Base-by-base conservation (phyloP, 1,139 yeast genomes). In the Suhomyces kunorum region DNA sequence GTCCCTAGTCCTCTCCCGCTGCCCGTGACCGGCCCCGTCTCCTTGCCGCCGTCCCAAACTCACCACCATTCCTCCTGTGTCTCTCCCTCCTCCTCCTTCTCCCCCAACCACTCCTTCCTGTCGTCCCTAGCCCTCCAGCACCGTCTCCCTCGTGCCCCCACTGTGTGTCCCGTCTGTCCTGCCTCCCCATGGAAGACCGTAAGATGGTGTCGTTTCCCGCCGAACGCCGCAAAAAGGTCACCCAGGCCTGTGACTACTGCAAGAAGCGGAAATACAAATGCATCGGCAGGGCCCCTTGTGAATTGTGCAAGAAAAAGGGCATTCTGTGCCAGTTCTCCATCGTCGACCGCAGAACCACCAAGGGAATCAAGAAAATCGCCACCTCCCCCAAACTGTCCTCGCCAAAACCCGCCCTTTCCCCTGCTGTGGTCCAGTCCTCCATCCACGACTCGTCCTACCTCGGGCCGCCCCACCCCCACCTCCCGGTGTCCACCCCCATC, bases 201-300 rank as follows among this genome's bases (percentile, higher is more conserved):
- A 42, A 38, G 22, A 35, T 38, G 20, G 39, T 38, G 9, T 17
- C 40, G 19, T 42, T 43, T 32, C 44, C 47, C 18, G 36, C 48
- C 8, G 53, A 49, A 38, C 34, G 53, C 25, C 40, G 53, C 25
- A 49, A 49, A 46, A 49, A 49, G 43, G 53, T 49, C 27, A 49
- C 53, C 15, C 42, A 46, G 36, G 53, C 53, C 17, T 49, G 53
- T 38, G 53, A 49, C 45, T 49, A 49, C 41, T 49, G 53, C 45
- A 49, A 49, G 46, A 48, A 48, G 38, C 39, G 53, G 8, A 49
- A 49, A 34, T 49, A 45, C 46, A 47, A 54, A 46, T 63, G 68
- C 42, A 52, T 57, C 15, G 68, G 67, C 7, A 50, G 50, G 30
- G 48, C 51, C 4, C 68, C 68, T 0, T 63, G 68, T 48, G 55